Conservation (phyloP, 164 flowering plant species). For the Berberis thunbergii region DNA sequence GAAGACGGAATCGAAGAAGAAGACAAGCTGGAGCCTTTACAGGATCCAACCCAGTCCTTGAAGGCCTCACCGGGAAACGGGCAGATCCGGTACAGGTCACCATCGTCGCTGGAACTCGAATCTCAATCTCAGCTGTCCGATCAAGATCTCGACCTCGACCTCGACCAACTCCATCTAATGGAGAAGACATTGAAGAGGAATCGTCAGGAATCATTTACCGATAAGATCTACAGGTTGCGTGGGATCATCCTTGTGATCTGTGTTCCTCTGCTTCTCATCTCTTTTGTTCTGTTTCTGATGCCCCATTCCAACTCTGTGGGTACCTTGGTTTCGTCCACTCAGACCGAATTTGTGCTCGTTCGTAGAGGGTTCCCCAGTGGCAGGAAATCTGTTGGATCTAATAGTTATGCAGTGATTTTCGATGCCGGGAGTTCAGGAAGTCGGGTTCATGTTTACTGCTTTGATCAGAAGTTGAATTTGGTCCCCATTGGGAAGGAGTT, state of each 20-base stretch:
- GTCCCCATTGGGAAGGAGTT: constrained; percentile 73
- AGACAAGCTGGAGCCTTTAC: constrained; percentile 52
- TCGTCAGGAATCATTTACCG: constrained; percentile 36
- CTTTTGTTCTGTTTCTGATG: constrained; percentile 57
- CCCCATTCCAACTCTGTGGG: constrained; percentile 36
- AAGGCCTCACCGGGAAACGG: constrained; percentile 48
- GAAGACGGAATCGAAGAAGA: neutral
- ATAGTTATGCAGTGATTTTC: constrained; percentile 66
- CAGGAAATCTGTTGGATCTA: constrained; percentile 6
- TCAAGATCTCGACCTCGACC: constrained; percentile 11
- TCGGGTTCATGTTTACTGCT: constrained; percentile 82
- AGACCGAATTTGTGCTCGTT: constrained; percentile 2
- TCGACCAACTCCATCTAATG: constrained; percentile 7
- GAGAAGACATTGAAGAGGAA: constrained; percentile 33
- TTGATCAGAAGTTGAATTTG: constrained; percentile 66
- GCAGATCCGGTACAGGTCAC: constrained; percentile 92
- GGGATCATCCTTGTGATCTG: constrained; percentile 50
- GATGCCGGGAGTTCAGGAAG: constrained; percentile 97
- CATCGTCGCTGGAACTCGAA: constrained; percentile 83
- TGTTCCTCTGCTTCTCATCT: constrained; percentile 57
- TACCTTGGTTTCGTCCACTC: neutral
- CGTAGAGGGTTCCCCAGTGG: constrained; percentile 25
- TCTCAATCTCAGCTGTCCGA: constrained; percentile 22
- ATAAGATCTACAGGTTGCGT: constrained; percentile 56
- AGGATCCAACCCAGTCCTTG: constrained; percentile 38